Evolutionary conservation across 1,284 basidiomycete species (phyloP).

Genomic region (Fistulinella staudtii): DNA sequence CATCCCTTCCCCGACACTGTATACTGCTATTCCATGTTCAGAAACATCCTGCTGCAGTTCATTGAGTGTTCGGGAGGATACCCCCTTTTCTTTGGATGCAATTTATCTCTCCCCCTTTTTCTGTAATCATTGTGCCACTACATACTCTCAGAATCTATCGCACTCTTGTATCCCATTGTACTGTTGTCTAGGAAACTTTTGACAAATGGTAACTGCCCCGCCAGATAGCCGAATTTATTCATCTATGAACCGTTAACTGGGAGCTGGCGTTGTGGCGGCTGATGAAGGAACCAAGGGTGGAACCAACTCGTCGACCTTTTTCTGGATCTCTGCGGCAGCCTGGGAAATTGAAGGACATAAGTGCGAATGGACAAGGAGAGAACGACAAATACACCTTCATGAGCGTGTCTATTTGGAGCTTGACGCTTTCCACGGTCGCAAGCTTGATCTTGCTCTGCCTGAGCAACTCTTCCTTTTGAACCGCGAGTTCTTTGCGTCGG

Average conservation of each 20-base stretch:
- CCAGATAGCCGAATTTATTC: no score
- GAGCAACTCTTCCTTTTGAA: slow-evolving; percentile 68
- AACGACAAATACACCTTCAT: slow-evolving; percentile 52
- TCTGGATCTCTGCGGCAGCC: slow-evolving; percentile 67
- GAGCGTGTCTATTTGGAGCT: slow-evolving; percentile 65
- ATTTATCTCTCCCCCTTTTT: slow-evolving; percentile 15
- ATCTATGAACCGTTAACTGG: no score
- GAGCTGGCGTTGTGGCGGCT: slow-evolving; percentile 21
- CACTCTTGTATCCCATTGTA: slow-evolving; percentile 27
- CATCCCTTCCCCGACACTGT: slow-evolving; percentile 7
- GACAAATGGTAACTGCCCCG: slow-evolving; percentile 12
- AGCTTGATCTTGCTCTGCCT: slow-evolving; percentile 67
- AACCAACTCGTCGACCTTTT: slow-evolving; percentile 68
- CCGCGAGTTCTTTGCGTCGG: slow-evolving; percentile 57
- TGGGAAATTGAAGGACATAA: slow-evolving; percentile 28
- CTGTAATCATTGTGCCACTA: slow-evolving; percentile 19
- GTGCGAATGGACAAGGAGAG: slow-evolving; percentile 10
- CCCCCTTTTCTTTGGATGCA: slow-evolving; percentile 25
- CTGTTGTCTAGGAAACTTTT: slow-evolving; percentile 27
- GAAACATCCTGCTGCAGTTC: slow-evolving; percentile 15
- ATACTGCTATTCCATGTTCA: slow-evolving; percentile 11
- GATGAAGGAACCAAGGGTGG: slow-evolving; percentile 34
- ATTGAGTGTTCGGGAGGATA: slow-evolving; percentile 26
- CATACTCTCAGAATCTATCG: slow-evolving; percentile 22
- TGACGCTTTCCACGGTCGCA: slow-evolving; percentile 68